A percentile compares a stretch with the other conserved stretches of the same genome.
Conservation (phyloP, 2,329 filamentous ascomycete species). For the Sclerotinia nivalis region DNA sequence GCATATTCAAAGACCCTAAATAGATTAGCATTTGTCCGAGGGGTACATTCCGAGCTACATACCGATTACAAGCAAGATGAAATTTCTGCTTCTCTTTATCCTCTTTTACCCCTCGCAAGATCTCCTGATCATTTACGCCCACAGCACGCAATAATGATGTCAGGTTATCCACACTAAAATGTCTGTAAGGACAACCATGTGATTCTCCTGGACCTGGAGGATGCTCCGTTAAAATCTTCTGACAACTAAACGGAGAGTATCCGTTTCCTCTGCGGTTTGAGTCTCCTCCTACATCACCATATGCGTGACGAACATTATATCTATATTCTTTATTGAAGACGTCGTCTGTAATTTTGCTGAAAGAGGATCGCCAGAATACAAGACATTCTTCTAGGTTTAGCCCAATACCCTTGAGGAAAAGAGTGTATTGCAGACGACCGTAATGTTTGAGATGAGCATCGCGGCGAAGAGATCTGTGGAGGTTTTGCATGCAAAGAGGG, state of each 20-base stretch:
- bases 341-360: slow-evolving; percentile 87
- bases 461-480: slow-evolving; percentile 82
- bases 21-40: slow-evolving; percentile 11
- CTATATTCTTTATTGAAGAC: slow-evolving; percentile 96
- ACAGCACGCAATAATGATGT: slow-evolving; percentile 72
- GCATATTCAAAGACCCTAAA: slow-evolving; percentile 79
- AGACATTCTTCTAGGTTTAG: slow-evolving; percentile 89
- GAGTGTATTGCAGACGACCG: slow-evolving; percentile 88
- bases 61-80: slow-evolving; percentile 94
- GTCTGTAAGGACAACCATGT: slow-evolving; percentile 95
- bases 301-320: slow-evolving; percentile 94
- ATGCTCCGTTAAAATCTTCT: slow-evolving; percentile 90
- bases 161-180: slow-evolving; percentile 88
- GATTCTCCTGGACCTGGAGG: slow-evolving; percentile 83
- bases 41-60: slow-evolving; percentile 36
- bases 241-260: slow-evolving; percentile 89
- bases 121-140: slow-evolving; percentile 75
- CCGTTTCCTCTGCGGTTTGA: slow-evolving; percentile 81
- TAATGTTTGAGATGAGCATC: slow-evolving; percentile 92
- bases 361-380: slow-evolving; percentile 84
- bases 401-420: slow-evolving; percentile 96
- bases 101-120: slow-evolving; percentile 79
- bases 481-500: slow-evolving; percentile 89
- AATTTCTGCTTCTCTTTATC: slow-evolving; percentile 87
- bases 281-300: slow-evolving; percentile 94